Evolutionary conservation across 1,139 yeast species (phyloP).

Genomic region (Groenewaldozyma auringiensis): DNA sequence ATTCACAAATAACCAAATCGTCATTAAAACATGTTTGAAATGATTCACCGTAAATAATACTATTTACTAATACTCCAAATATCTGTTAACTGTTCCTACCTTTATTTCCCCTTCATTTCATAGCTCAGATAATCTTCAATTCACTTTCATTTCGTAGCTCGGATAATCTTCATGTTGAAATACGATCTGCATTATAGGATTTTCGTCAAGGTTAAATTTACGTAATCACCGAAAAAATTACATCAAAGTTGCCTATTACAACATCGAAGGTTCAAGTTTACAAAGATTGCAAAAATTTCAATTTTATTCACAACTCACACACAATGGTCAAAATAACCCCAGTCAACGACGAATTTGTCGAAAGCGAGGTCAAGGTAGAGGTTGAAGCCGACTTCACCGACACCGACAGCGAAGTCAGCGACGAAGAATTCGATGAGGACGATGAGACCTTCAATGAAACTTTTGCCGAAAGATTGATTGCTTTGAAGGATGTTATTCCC

Average conservation of each 20-base stretch:
- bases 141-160: no score
- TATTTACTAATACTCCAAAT: no score
- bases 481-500: constrained; percentile 85
- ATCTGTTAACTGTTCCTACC: no score
- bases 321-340: constrained; percentile 68
- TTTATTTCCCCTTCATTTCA: no score
- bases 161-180: no score
- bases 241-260: no score
- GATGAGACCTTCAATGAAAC: constrained; percentile 80
- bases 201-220: no score
- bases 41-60: no score
- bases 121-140: no score
- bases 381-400: constrained; percentile 30
- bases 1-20: no score
- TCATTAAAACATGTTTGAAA: no score
- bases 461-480: constrained; percentile 74
- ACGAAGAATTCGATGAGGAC: constrained; percentile 59
- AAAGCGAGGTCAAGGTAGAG: constrained; percentile 29
- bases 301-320: background rate
- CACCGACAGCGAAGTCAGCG: constrained; percentile 30
- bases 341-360: constrained; percentile 41
- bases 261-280: background rate
- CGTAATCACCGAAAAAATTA: background rate
- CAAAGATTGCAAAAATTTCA: background rate
- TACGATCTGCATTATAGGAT: no score